phyloP scores from a whole-genome alignment of 2,329 filamentous ascomycete genomes.

The Colletotrichum gloeosporioides region DNA sequence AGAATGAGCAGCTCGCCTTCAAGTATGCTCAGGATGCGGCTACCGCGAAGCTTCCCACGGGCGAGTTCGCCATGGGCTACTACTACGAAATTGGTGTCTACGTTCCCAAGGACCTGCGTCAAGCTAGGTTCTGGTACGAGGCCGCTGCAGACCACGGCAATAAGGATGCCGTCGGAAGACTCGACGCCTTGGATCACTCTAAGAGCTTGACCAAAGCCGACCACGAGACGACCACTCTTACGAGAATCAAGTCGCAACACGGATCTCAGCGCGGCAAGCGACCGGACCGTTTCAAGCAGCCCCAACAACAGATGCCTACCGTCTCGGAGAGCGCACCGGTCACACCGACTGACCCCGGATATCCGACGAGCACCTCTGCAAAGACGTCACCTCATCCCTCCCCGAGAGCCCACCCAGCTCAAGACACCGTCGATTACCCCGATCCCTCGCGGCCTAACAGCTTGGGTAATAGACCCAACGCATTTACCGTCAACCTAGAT shows the following conservation, averaged over 20 bases:
- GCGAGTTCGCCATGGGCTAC: conserved; percentile 96
- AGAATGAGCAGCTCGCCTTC: conserved; percentile 94
- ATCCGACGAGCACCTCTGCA: conserved; percentile 31
- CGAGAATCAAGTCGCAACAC: conserved; percentile 82
- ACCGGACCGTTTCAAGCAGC: conserved; percentile 64
- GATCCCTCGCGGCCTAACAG: conserved; percentile 50
- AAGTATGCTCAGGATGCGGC: conserved; percentile 90
- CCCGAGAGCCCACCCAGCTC: conserved; percentile 41
- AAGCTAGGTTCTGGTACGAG: conserved; percentile 89
- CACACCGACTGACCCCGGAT: conserved; percentile 29
- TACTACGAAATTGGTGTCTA: conserved; percentile 97
- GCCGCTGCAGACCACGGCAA: conserved; percentile 91
- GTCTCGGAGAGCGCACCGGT: conserved; percentile 47
- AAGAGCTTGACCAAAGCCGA: conserved; percentile 88
- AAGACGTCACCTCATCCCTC: conserved; percentile 47
- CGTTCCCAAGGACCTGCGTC: conserved; percentile 80
- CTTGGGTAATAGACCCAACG: conserved; percentile 45
- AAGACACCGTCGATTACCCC: conserved; percentile 48
- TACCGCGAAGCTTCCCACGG: conserved; percentile 79
- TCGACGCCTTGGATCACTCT: conserved; percentile 84
- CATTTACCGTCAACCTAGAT: conserved; percentile 58
- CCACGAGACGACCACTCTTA: conserved; percentile 90
- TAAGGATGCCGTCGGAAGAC: conserved; percentile 80
- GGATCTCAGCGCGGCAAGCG: conserved; percentile 70
- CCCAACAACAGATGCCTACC: conserved; percentile 46